Base-by-base conservation (phyloP, 805 yeast species). In the Zygosaccharomyces pseudorouxii region DNA sequence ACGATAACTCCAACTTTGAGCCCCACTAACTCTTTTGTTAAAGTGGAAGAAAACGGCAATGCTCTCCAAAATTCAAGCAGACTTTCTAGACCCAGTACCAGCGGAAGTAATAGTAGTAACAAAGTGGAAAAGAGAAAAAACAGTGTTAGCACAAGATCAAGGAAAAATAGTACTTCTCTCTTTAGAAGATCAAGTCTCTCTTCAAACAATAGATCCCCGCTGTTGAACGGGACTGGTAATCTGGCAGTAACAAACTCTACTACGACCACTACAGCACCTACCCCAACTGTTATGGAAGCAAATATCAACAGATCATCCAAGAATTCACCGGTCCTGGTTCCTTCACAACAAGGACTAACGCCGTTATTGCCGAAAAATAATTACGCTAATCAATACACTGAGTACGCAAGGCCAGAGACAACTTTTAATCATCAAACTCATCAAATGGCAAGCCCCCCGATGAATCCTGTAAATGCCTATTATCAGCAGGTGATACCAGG, bases 401-500 rank as follows among this genome's bases (percentile, higher is more conserved):
- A 41, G n/a, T 29, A 23, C 18, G 8, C 20, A 18, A 41, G 36
- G 6, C 44, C 35, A 20, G 44, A 41, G 20, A 29, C 27, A 3
- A 9, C 18, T 19, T 8, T 33, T 14, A 9, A 33, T 33, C 37
- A 33, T 14, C 37, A 33, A 33, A 8, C 22, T 33, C 37, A 33
- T 6, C 44, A 41, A 7, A 11, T 41, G 43, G 43, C 43, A 23
- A 28, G 28, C 18, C 44, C 36, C 6, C 20, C 8, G 9, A 16
- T 33, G 16, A 16, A 33, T 16, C 4, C 37, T 5, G 11, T 18
- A 12, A 41, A 28, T 19, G 7, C 44, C 6, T 41, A 41, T 33
- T 41, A 29, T 29, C 44, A 36, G 11, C 44, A 41, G 14, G 16
- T 41, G 37, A 29, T 41, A 12, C 44, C 44, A n/a, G 8, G 33